Evolutionary conservation across 768 basidiomycete genomes (phyloP), one percentile per base, ranked within the genome.

Genomic region (Gymnopilus junonius): DNA sequence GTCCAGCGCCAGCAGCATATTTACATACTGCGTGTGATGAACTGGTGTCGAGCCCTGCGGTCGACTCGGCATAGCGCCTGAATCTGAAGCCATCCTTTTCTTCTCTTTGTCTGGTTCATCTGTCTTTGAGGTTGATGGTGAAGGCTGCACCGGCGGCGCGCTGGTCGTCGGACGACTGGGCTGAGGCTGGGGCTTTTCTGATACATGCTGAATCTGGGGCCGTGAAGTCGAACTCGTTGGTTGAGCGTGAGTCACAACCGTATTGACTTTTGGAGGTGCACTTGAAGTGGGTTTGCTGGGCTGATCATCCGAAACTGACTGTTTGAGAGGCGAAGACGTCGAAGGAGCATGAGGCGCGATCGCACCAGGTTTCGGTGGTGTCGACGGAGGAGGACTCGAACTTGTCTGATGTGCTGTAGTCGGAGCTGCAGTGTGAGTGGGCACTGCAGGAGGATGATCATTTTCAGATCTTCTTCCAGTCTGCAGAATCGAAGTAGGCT

Each of bases 1-100:
- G 65, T 88, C 87, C 21, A 87, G 72, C 4, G 85, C 87, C 34
- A 88, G 80, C 25, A 88, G 77, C 87, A 88, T 88, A 56, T 81
- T 83, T 65, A 87, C 79, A 66, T 88, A 88, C 32, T 79, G 80
- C 2, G 87, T 85, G 61, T 83, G 74, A 65, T 78, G 78, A 51
- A 67, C 70, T 2, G 65, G 64, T 4, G 58, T 59, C 37, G 21
- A 11, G n/a, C 67, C 70, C 15, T 53, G 70, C 3, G 70, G 63
- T 8, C 69, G 65, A 7, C 63, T 59, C 35, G 65, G 65, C 14
- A 43, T 55, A 15, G 65, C 48, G 0, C 65, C 61, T 11, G 58
- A 14, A 17, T 63, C 61, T 10, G 61, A 50, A 3, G 59, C 32
- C 6, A 51, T 45, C 20, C 46, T 54, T 50, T 50, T 3, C n/a